Percentiles rank a stretch among this genome's conserved stretches.
Evolutionary conservation across 2,329 filamentous ascomycete species (phyloP).

Genomic region (Botrytis tulipae): DNA sequence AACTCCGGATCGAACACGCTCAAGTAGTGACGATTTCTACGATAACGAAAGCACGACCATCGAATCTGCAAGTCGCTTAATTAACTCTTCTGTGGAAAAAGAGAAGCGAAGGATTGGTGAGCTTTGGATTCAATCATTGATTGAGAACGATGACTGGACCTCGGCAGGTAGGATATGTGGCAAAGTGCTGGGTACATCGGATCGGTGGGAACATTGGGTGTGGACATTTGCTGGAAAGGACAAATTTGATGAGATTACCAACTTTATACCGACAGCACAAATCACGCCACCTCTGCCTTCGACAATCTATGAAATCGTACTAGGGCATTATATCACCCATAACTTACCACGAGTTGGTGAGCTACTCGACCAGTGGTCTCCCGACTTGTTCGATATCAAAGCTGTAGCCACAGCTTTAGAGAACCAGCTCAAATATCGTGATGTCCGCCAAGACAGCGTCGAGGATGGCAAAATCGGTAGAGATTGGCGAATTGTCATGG

Average conservation of each 20-base stretch:
- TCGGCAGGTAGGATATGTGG: constrained; percentile 77
- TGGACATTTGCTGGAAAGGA: constrained; percentile 85
- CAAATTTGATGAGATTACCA: constrained; percentile 85
- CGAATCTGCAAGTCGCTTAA: constrained; percentile 56
- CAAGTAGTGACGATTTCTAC: constrained; percentile 62
- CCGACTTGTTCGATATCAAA: constrained; percentile 77
- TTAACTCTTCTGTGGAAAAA: constrained; percentile 69
- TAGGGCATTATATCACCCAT: constrained; percentile 81
- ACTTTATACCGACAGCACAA: constrained; percentile 75
- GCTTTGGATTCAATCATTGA: constrained; percentile 85
- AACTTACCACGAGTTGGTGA: constrained; percentile 75
- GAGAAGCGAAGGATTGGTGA: constrained; percentile 92
- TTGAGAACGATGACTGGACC: constrained; percentile 71
- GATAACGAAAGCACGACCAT: constrained; percentile 67
- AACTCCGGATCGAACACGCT: constrained; percentile 41
- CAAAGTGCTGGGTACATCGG: constrained; percentile 74
- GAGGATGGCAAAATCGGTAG: constrained; percentile 69
- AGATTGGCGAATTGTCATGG: constrained; percentile 89
- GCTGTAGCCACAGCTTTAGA: constrained; percentile 77
- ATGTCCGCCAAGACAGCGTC: constrained; percentile 72
- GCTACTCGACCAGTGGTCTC: constrained; percentile 78
- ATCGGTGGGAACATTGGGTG: constrained; percentile 93
- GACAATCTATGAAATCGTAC: constrained; percentile 81
- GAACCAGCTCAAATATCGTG: constrained; percentile 73
- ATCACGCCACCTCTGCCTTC: constrained; percentile 76